Percentiles rank a stretch among this genome's conserved stretches.
Evolutionary conservation across 768 basidiomycete species (phyloP).

Genomic region (Sporobolomyces roseus): DNA sequence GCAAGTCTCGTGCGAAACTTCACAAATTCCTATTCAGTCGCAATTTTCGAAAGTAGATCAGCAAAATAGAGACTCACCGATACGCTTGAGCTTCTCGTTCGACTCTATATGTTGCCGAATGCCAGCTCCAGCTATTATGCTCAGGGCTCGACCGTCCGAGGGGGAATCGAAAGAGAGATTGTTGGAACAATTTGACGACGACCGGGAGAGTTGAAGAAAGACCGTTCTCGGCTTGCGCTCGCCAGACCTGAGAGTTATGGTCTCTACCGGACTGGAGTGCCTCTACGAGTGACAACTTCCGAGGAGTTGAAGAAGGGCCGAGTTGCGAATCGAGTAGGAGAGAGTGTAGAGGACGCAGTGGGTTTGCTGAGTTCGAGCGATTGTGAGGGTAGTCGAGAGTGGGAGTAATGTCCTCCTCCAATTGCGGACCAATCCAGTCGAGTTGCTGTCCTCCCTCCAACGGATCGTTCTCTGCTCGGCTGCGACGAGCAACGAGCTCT

Average conservation of each 20-base stretch:
- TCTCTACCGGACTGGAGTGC: too few relatives aligned
- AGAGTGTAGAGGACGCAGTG: slow-evolving; percentile 2
- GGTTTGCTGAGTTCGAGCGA: background rate
- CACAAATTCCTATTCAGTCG: too few relatives aligned
- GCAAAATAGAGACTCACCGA: background rate
- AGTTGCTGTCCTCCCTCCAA: background rate
- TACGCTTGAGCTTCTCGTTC: background rate
- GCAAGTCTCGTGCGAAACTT: background rate
- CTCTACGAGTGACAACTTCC: background rate
- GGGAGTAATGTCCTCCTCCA: background rate
- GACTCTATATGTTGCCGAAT: background rate
- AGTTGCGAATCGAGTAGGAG: background rate
- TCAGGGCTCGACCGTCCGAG: background rate
- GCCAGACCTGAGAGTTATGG: too few relatives aligned
- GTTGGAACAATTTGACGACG: slow-evolving; percentile 17
- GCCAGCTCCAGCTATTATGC: background rate
- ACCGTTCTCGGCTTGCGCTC: too few relatives aligned
- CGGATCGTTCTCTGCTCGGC: background rate
- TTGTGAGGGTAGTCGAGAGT: background rate
- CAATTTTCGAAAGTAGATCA: too few relatives aligned
- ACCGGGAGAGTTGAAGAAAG: slow-evolving; percentile 1
- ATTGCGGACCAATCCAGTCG: background rate
- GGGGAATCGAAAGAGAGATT: slow-evolving; percentile 1
- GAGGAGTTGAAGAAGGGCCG: background rate
- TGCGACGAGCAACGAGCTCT: background rate